phyloP scores from a whole-genome alignment of 23 red algal genomes.

The Pyropia yezoensis region DNA sequence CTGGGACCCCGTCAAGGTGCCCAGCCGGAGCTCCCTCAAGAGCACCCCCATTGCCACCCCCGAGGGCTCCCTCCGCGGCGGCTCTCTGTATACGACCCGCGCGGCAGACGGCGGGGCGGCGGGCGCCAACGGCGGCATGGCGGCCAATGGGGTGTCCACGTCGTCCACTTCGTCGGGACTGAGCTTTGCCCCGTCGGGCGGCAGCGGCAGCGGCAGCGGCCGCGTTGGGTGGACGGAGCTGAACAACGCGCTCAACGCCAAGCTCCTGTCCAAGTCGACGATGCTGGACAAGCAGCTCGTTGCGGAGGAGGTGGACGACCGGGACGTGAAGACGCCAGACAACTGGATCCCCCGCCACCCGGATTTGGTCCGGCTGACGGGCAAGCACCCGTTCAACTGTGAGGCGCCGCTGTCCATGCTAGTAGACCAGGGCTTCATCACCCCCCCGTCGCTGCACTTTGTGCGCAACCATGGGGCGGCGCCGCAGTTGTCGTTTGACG shows the following conservation, averaged over 20 bases:
- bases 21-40: slow-evolving; percentile 38
- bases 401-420: slow-evolving; percentile 64
- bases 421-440: slow-evolving; percentile 66
- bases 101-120: background rate
- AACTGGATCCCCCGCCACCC: slow-evolving; percentile 77
- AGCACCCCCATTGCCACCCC: slow-evolving; percentile 70
- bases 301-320: slow-evolving; percentile 25
- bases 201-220: background rate
- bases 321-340: slow-evolving; percentile 62
- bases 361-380: slow-evolving; percentile 66
- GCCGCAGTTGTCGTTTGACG: slow-evolving; percentile 27
- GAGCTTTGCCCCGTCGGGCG: slow-evolving; percentile 1
- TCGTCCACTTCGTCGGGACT: background rate
- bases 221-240: background rate
- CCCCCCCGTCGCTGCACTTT: slow-evolving; percentile 68
- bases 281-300: slow-evolving; percentile 13
- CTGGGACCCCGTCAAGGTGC: slow-evolving; percentile 49
- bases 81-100: slow-evolving; percentile 7
- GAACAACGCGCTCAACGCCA: background rate
- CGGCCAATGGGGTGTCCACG: slow-evolving; percentile 25
- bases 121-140: background rate
- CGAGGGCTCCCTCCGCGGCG: slow-evolving; percentile 45
- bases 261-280: background rate
- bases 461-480: slow-evolving; percentile 81
- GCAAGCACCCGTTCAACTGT: slow-evolving; percentile 89